A percentile compares a stretch with the other conserved stretches of the same genome.
phyloP scores from a whole-genome alignment of 2,329 filamentous ascomycete genomes.

The Penicillium sp. region DNA sequence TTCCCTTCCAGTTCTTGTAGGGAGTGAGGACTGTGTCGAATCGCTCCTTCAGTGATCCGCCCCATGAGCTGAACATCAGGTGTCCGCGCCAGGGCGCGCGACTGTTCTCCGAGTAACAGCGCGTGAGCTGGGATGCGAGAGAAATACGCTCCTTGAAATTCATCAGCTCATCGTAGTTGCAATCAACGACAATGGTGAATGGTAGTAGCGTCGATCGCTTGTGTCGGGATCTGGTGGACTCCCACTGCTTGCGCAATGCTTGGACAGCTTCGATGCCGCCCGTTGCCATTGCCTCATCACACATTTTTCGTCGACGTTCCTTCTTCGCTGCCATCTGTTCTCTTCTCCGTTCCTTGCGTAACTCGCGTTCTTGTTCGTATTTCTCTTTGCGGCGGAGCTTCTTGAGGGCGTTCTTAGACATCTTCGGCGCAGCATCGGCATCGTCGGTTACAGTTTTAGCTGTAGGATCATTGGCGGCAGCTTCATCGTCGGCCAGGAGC shows the following conservation, averaged over 20 bases:
- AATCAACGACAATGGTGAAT: conserved; percentile 81
- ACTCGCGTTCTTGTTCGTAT: conserved; percentile 71
- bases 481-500: background rate
- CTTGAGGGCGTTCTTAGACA: conserved; percentile 87
- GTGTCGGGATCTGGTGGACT: conserved; percentile 24
- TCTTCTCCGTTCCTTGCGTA: conserved; percentile 58
- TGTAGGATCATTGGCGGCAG: background rate
- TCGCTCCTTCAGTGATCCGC: conserved; percentile 68
- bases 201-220: conserved; percentile 60
- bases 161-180: conserved; percentile 90
- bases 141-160: conserved; percentile 79
- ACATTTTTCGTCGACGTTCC: conserved; percentile 46
- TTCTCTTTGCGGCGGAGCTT: conserved; percentile 68
- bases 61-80: conserved; percentile 74
- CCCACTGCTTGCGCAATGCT: conserved; percentile 27
- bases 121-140: conserved; percentile 76
- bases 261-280: conserved; percentile 25
- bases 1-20: conserved; percentile 75
- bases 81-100: conserved; percentile 66
- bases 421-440: conserved; percentile 18
- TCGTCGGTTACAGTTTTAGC: conserved; percentile 6
- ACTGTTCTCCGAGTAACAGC: conserved; percentile 85
- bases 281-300: conserved; percentile 33
- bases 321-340: conserved; percentile 56
- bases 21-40: conserved; percentile 76